Evolutionary conservation across 164 flowering plant species (phyloP), one percentile per base, ranked within the genome.

Genomic region (Macadamia tetraphylla): DNA sequence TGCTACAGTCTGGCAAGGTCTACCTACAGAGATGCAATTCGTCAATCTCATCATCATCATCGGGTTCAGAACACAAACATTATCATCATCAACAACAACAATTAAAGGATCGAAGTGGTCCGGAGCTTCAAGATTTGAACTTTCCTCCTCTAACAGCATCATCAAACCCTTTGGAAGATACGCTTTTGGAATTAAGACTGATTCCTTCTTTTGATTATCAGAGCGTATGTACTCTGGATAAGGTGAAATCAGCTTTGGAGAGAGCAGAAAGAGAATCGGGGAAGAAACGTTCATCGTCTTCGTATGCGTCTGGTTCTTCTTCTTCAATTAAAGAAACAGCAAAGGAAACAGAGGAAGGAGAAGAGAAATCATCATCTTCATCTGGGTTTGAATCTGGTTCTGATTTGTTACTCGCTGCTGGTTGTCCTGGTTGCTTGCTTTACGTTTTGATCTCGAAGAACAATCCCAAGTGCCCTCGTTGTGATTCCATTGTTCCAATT

Each of bases 161-260:
- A 67, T 70, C 68, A 12, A 77, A 61, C 29, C 74, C 75, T 10
- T 65, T 79, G 2, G 87, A 80, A 18, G 81, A 78, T 3, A 44
- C 60, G 0, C 62, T n/a, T 48, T 67, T 89, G 52, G 93, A 91
- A 31, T 77, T 92, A 12, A 90, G 84, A 78, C 81, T 88, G 0
- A 82, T 79, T 1, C 75, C 87, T 1, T 69, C 85, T 0, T 58
- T 44, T 68, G 75, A 70, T 55, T 84, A 80, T 77, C 84, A 82
- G 43, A 87, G 95, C 66, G 94, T 93, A 0, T 93, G 98, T 84
- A 91, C 98, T 1, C 78, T 93, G 1, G 98, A 93, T 69, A 93
- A 87, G 69, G 98, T 93, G 51, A 93, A 88, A 64, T 90, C 84
- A 1, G 98, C 98, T 1, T 83, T 93, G 0, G 96, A 91, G 68